Base-by-base conservation (phyloP, 345 rosid genomes). In the Orychophragmus violaceus region DNA sequence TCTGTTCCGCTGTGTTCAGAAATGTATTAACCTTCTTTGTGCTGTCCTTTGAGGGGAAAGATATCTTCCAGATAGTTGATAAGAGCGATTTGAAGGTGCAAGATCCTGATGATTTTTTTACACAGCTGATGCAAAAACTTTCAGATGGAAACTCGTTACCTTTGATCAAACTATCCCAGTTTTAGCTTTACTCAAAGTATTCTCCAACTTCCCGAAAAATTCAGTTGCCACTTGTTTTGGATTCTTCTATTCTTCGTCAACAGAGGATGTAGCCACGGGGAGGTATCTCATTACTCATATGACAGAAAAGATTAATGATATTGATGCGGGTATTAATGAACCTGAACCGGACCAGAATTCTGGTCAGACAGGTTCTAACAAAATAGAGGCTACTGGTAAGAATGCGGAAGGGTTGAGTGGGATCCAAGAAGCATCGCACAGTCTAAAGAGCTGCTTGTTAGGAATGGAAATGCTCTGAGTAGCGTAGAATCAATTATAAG, bases 221-320 rank as follows among this genome's bases (percentile, higher is more conserved):
- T 45, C 88, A 57, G 83, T 94, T 55, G 79, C 82, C 50, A 89
- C 85, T 41, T 87, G 91, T 74, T 90, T 90, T 81, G 93, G 86
- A 68, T 87, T 87, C 69, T 69, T 87, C 65, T 72, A 67, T 18
- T 75, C 87, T 29, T 52, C 88, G 64, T 69, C 68, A 41, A 65
- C 79, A 1, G 91, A 88, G 66, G 87, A 76, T 65, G 68, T 79
- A 72, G 82, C 77, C 62, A 79, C 62, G 42, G 97, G 87, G 64
- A 74, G 78, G 72, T 80, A 70, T 77, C 90, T 90, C 59, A 72
- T 94, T 37, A 75, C 71, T 75, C 87, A 76, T 77, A 75, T 91
- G 69, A 78, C 82, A 41, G 54, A 83, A 67, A 76, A 69, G 71
- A 74, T 81, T 74, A 75, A 72, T 68, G 78, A 75, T 37, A 75